A percentile compares a stretch with the other conserved stretches of the same genome.
Conservation (phyloP, 495 filamentous ascomycete genomes). For the Lentithecium fluviatile region DNA sequence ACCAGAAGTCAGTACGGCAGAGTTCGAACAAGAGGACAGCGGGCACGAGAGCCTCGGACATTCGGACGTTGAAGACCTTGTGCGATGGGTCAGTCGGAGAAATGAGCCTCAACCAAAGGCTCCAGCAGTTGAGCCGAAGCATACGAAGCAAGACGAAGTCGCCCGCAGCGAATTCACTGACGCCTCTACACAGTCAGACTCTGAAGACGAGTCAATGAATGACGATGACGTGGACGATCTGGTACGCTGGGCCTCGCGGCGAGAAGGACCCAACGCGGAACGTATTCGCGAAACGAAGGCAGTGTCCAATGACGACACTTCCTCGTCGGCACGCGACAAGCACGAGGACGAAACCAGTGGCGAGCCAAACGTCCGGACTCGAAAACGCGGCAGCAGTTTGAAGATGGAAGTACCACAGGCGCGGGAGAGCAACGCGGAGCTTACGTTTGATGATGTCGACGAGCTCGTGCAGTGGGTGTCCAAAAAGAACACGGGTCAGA, state of each 20-base stretch:
- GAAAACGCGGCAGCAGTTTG: not conserved
- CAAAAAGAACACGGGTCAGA: not conserved
- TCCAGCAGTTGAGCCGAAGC: not conserved
- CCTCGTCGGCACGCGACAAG: not conserved
- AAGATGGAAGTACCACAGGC: not conserved
- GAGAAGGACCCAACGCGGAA: conserved; percentile 8
- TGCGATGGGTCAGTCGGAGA: conserved; percentile 6
- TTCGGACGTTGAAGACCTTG: conserved; percentile 17
- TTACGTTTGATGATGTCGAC: conserved; percentile 3
- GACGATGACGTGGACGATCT: conserved; percentile 18
- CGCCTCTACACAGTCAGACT: conserved; percentile 12
- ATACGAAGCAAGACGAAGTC: not conserved
- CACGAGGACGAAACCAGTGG: not conserved
- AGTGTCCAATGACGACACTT: not conserved
- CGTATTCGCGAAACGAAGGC: conserved; percentile 2
- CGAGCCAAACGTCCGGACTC: not conserved
- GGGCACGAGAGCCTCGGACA: conserved; percentile 6
- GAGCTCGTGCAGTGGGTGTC: conserved; percentile 11
- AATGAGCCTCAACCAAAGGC: not conserved
- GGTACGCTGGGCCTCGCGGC: conserved; percentile 17
- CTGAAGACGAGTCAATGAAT: conserved; percentile 1
- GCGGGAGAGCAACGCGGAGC: not conserved
- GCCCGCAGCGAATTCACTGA: not conserved
- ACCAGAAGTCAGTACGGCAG: not conserved
- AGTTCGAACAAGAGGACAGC: not conserved